Conservation (phyloP, 495 filamentous ascomycete genomes). For the Viridothelium virens region DNA sequence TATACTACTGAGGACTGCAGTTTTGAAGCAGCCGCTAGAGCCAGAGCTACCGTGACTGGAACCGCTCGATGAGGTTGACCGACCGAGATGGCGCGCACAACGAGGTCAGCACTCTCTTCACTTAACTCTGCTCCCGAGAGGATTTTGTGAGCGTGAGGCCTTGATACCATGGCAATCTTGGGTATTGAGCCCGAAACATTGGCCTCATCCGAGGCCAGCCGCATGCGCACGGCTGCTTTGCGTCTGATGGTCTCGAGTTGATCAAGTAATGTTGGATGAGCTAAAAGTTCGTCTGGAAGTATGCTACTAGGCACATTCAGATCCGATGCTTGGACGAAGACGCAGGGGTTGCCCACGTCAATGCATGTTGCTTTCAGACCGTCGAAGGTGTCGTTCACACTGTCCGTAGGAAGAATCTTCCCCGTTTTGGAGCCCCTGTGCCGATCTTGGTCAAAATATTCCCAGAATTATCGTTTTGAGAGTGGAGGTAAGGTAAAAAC, state of each 20-base stretch:
- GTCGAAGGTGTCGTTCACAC: slow-evolving; percentile 45
- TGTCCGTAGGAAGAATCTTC: slow-evolving; percentile 56
- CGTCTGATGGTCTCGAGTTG: slow-evolving; percentile 55
- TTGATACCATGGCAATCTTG: slow-evolving; percentile 57
- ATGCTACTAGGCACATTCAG: slow-evolving; percentile 45
- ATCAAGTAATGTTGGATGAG: slow-evolving; percentile 40
- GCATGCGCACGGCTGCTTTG: slow-evolving; percentile 56
- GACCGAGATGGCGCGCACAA: slow-evolving; percentile 22
- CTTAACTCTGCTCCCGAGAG: slow-evolving; percentile 17
- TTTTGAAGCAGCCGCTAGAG: slow-evolving; percentile 16
- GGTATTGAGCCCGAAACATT: slow-evolving; percentile 52
- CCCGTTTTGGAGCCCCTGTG: slow-evolving; percentile 55
- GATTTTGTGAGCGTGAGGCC: slow-evolving; percentile 36
- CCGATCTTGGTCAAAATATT: not conserved
- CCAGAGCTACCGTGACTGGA: slow-evolving; percentile 20
- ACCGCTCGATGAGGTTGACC: slow-evolving; percentile 21
- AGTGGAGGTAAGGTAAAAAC: too few species aligned
- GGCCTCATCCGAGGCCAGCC: slow-evolving; percentile 40
- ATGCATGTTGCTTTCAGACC: slow-evolving; percentile 49
- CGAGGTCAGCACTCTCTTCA: slow-evolving; percentile 16
- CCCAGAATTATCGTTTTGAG: not conserved
- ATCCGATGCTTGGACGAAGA: slow-evolving; percentile 52
- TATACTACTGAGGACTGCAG: not conserved
- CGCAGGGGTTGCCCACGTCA: slow-evolving; percentile 61
- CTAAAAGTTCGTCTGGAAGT: slow-evolving; percentile 47